phyloP scores from a whole-genome alignment of 2,329 filamentous ascomycete genomes.

The Laburnicola sp. region DNA sequence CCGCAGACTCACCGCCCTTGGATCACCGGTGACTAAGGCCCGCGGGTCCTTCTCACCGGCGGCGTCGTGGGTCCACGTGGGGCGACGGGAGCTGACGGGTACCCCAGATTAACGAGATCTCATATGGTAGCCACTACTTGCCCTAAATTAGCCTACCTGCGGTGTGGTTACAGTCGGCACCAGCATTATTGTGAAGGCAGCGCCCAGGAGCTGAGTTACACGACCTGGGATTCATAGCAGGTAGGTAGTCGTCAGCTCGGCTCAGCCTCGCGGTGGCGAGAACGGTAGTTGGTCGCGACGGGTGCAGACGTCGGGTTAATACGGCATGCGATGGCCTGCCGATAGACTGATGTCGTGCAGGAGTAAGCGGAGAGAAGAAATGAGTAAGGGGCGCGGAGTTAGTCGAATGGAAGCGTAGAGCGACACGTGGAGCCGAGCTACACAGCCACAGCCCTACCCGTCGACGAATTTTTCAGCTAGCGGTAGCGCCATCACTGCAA shows the following conservation, averaged over 20 bases:
- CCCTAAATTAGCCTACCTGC: not conserved
- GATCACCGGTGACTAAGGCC: constrained; percentile 2
- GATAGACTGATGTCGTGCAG: not conserved
- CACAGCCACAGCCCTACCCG: not conserved
- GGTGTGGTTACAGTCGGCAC: not conserved
- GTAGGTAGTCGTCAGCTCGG: not conserved
- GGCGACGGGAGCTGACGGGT: constrained; percentile 6
- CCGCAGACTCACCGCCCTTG: constrained; percentile 5
- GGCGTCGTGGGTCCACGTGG: not conserved
- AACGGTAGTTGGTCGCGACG: not conserved
- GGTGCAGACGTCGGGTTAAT: not conserved
- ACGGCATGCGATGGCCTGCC: not conserved
- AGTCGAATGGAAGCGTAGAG: not conserved
- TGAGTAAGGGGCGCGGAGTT: constrained; percentile 5
- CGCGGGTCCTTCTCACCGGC: too few species aligned
- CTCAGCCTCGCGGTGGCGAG: not conserved
- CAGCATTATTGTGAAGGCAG: not conserved
- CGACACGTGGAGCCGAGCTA: constrained; percentile 6
- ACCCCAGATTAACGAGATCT: constrained; percentile 9
- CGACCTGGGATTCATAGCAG: not conserved
- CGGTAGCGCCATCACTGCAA: not conserved
- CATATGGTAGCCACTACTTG: not conserved
- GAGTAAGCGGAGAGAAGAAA: not conserved
- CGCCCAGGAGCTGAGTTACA: not conserved
- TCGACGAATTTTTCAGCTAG: not conserved